Conservation (phyloP, 140 eudicot genomes). For the Senecio squalidus region DNA sequence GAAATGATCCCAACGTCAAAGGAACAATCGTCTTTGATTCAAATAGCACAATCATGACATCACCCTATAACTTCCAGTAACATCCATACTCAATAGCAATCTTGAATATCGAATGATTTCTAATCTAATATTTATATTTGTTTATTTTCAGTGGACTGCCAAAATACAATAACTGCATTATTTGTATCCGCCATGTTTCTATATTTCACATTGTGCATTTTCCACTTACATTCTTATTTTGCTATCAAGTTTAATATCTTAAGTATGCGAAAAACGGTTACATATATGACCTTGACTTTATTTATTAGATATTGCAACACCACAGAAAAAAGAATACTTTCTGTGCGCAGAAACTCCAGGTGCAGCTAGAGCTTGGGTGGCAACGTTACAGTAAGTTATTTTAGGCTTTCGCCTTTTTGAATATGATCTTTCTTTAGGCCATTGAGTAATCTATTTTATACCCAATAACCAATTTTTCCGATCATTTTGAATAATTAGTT, state of each 20-base stretch:
- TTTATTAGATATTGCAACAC: slow-evolving; percentile 82
- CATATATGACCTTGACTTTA: slow-evolving; percentile 37
- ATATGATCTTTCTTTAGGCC: neutral
- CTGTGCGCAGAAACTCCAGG: slow-evolving; percentile 99
- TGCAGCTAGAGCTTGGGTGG: slow-evolving; percentile 96
- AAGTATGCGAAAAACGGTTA: neutral
- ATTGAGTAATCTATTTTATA: slow-evolving; percentile 1
- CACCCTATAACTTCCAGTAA: slow-evolving; percentile 98
- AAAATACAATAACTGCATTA: slow-evolving; percentile 93
- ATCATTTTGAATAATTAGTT: neutral
- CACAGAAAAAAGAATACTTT: slow-evolving; percentile 87
- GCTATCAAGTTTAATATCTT: neutral
- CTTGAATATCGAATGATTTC: neutral
- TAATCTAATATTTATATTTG: slow-evolving; percentile 1
- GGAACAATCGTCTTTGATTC: slow-evolving; percentile 89
- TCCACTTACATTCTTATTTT: neutral
- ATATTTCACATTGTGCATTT: slow-evolving; percentile 2
- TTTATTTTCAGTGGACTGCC: slow-evolving; percentile 82
- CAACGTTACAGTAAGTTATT: slow-evolving; percentile 81
- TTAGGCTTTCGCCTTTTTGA: neutral
- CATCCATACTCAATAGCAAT: slow-evolving; percentile 21
- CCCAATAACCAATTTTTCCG: neutral
- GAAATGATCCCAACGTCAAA: slow-evolving; percentile 79
- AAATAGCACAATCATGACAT: slow-evolving; percentile 80
- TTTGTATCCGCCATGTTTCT: slow-evolving; percentile 64